phyloP scores from a whole-genome alignment of 257 asterid genomes.

The Jacaranda mimosifolia region DNA sequence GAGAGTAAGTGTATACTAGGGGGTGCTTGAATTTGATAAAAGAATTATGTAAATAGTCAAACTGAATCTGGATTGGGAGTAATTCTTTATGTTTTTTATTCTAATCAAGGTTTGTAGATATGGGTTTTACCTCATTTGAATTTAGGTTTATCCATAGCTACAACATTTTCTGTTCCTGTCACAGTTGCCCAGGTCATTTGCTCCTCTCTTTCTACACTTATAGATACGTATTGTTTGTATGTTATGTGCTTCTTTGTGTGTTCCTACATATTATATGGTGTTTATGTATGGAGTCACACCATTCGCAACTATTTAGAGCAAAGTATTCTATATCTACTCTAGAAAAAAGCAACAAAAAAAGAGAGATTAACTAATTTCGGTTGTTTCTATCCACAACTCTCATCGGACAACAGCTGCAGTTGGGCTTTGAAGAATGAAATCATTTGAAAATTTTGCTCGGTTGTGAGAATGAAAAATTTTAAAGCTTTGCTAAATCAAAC shows the following conservation, averaged over 20 bases:
- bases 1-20: constrained; percentile 14
- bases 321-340: too few species aligned
- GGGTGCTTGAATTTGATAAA: constrained; percentile 26
- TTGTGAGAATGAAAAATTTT: too few species aligned
- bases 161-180: constrained; percentile 76
- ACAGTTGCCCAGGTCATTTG: constrained; percentile 85
- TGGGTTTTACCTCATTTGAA: constrained; percentile 55
- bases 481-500: too few species aligned
- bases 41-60: constrained; percentile 43
- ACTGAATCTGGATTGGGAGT: constrained; percentile 37
- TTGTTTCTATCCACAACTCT: too few species aligned
- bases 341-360: too few species aligned
- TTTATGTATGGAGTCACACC: too few species aligned
- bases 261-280: background rate
- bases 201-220: constrained; percentile 28
- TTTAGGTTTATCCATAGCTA: constrained; percentile 61
- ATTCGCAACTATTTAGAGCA: constrained; percentile 20
- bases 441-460: too few species aligned
- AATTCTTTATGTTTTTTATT: constrained; percentile 2
- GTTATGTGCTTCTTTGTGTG: constrained; percentile 2
- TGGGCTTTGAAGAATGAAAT: too few species aligned
- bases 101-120: constrained; percentile 62
- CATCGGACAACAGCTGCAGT: too few species aligned
- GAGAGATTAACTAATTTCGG: too few species aligned
- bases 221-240: constrained; percentile 1